Conservation (phyloP, 2,329 filamentous ascomycete species). For the Lachnellula subtilissima region DNA sequence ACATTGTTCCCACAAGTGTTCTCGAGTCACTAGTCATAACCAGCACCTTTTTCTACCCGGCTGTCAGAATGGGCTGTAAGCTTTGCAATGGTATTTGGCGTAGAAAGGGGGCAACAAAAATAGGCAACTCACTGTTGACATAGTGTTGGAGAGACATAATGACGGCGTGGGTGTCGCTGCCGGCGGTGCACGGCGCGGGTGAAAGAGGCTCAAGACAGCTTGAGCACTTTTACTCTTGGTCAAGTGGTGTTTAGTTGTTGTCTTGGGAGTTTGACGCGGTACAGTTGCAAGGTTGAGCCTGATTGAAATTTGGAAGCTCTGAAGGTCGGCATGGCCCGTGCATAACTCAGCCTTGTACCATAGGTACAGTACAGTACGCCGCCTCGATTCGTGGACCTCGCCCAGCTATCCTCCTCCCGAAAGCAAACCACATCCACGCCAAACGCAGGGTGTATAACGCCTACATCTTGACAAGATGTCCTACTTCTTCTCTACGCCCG, state of each 20-base stretch:
- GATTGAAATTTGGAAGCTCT: conserved; percentile 1
- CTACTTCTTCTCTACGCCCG: conserved; percentile 95
- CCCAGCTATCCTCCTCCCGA: neutral
- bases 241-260: neutral
- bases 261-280: neutral
- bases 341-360: conserved; percentile 14
- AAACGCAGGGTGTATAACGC: neutral
- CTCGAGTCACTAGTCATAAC: conserved; percentile 91
- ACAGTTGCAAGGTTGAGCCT: neutral
- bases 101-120: neutral
- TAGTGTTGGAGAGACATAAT: conserved; percentile 49
- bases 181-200: conserved; percentile 20
- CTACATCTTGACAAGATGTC: conserved; percentile 57
- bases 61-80: conserved; percentile 35
- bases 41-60: conserved; percentile 76
- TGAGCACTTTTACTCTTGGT: neutral
- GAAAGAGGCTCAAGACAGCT: conserved; percentile 6
- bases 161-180: conserved; percentile 18
- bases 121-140: conserved; percentile 45
- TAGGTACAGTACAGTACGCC: neutral
- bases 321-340: neutral
- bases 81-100: conserved; percentile 13
- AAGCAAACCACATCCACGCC: neutral
- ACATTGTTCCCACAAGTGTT: conserved; percentile 74
- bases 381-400: neutral